Percentiles rank a stretch among this genome's conserved stretches.
These are phyloP conservation scores for Pleurotus eryngii DNA, from an alignment of 768 basidiomycete genomes.

Conservation along the genomic window DNA sequence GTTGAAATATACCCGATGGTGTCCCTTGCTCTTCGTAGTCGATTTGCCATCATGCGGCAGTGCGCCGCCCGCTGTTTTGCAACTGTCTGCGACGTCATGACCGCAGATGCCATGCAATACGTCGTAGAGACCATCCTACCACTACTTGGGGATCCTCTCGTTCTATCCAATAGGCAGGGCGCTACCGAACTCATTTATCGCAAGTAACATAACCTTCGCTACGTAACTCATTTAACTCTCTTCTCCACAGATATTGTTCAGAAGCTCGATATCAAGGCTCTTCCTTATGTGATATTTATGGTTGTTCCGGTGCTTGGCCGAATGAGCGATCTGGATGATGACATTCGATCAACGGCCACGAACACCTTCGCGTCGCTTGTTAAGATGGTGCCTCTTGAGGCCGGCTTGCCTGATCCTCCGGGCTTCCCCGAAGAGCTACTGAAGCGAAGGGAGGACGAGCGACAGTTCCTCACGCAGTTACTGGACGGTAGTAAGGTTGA, in stretches of 20 bases:
- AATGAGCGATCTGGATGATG: constrained; percentile 94
- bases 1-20: constrained; percentile 73
- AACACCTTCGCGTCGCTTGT: constrained; percentile 96
- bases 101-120: constrained; percentile 79
- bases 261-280: constrained; percentile 85
- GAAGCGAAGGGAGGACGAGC: constrained; percentile 80
- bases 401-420: constrained; percentile 93
- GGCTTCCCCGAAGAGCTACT: constrained; percentile 88
- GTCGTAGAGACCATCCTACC: constrained; percentile 87
- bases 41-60: constrained; percentile 87
- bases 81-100: constrained; percentile 83
- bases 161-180: constrained; percentile 80
- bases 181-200: constrained; percentile 89
- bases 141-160: constrained; percentile 72
- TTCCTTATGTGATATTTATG: constrained; percentile 96
- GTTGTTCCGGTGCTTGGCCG: constrained; percentile 94
- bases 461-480: constrained; percentile 89
- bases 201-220: constrained; percentile 38
- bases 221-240: too few species aligned
- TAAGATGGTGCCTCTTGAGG: constrained; percentile 98
- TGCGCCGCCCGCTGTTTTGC: constrained; percentile 85
- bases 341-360: constrained; percentile 90
- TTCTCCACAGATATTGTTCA: constrained; percentile 76
- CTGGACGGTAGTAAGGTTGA: constrained; percentile 95
- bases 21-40: constrained; percentile 73